These are phyloP conservation scores for Trypanosoma cruzi DNA, from an alignment of 208 protist genomes.

Conservation along the genomic window DNA sequence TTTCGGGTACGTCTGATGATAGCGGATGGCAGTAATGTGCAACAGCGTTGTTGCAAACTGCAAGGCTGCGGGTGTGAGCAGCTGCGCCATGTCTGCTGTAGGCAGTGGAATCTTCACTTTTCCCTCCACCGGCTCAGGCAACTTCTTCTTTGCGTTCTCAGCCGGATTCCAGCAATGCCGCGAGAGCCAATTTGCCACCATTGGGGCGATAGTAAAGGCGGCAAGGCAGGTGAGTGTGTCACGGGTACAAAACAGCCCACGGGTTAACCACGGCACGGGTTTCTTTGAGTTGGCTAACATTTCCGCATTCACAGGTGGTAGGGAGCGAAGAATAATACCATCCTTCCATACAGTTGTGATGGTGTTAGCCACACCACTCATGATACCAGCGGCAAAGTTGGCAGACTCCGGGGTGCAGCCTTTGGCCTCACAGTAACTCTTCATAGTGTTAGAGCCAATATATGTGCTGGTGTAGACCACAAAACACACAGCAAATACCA, in stretches of 20 bases:
- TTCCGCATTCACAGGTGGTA: slow-evolving; percentile 57
- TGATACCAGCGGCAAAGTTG: slow-evolving; percentile 65
- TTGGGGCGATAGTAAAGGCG: slow-evolving; percentile 84
- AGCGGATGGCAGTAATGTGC: slow-evolving; percentile 88
- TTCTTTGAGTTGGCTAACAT: slow-evolving; percentile 44
- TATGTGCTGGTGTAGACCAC: slow-evolving; percentile 78
- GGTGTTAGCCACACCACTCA: slow-evolving; percentile 78
- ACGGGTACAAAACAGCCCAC: slow-evolving; percentile 74
- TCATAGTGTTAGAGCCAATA: slow-evolving; percentile 73
- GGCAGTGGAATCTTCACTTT: slow-evolving; percentile 63
- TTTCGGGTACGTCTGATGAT: slow-evolving; percentile 85
- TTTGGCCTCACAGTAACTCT: slow-evolving; percentile 83
- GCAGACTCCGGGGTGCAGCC: slow-evolving; percentile 43
- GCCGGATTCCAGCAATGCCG: slow-evolving; percentile 63
- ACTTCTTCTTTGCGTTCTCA: slow-evolving; percentile 24
- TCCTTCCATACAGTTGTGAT: slow-evolving; percentile 84
- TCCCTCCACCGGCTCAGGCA: slow-evolving; percentile 49
- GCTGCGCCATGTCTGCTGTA: slow-evolving; percentile 66
- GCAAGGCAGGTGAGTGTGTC: slow-evolving; percentile 79
- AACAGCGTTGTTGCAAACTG: slow-evolving; percentile 84
- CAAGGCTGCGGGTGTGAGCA: slow-evolving; percentile 70
- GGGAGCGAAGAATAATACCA: slow-evolving; percentile 66
- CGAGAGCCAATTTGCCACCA: slow-evolving; percentile 67
- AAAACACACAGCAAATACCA: slow-evolving; percentile 70
- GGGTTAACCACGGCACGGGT: slow-evolving; percentile 78